Evolutionary conservation across 768 basidiomycete species (phyloP), one percentile per base, ranked within the genome.

Genomic region (Nidula microcarpa): DNA sequence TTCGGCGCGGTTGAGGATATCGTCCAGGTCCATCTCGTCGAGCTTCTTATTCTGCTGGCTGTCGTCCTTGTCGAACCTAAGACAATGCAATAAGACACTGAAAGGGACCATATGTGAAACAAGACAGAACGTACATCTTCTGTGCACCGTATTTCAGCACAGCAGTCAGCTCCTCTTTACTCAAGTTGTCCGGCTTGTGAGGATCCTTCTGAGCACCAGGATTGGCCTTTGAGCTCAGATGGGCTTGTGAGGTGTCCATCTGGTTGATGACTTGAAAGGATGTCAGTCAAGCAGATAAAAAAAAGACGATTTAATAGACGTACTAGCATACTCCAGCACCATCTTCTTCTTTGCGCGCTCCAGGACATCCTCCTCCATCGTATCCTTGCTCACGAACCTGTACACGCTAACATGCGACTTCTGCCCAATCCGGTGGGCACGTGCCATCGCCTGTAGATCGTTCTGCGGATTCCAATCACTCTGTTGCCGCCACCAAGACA

Each of bases 401-500:
- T 98, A 98, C 47, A 99, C 97, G 65, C 87, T 98, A 62, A 99
- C 97, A 71, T 99, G 97, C 36, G 89, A 91, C 74, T 98, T 98
- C 69, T 98, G 97, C 3, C 97, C 97, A 63, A 99, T 98, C 55
- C 97, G 90, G 74, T 99, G 97, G 0, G 97, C 97, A 56, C 97
- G 88, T 52, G 97, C 97, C 97, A 98, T 98, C 3, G 97, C 97
- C 71, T 98, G 96, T 55, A 99, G 71, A 66, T 98, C 97, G 69
- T 98, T 98, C 70, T 97, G 95, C 14, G 95, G 95, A 69, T 98
- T 98, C 91, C 94, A 96, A 67, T 96, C 94, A 66, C 92, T 95
- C 93, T 94, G 16, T 30, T 16, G 32, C 13, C 1, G n/a, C n/a
- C 3, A 33, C 44, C 36, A 16, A 18, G 14, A 45, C 47, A 57